A percentile compares a stretch with the other conserved stretches of the same genome.
Evolutionary conservation across 495 filamentous ascomycete genomes (phyloP).

Genomic region (Penicillium goetzii): DNA sequence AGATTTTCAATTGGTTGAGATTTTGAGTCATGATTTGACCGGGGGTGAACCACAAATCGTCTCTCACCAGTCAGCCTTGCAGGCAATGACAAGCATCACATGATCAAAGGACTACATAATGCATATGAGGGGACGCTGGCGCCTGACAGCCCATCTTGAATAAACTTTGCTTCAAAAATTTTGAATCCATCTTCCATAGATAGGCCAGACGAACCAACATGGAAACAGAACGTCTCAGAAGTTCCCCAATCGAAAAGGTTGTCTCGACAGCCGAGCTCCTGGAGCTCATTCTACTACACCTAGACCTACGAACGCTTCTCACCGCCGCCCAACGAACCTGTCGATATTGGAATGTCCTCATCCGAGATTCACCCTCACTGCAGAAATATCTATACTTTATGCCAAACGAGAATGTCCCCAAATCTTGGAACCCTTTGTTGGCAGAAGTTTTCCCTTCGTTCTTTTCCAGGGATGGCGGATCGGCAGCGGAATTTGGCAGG

Average conservation of each 20-base stretch:
- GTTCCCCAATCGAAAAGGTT: neutral
- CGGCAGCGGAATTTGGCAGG: neutral
- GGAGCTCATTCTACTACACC: constrained; percentile 24
- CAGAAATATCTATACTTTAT: constrained; percentile 25
- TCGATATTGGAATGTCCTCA: constrained; percentile 16
- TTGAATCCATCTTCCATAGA: neutral
- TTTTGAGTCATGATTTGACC: neutral
- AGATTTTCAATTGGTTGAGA: neutral
- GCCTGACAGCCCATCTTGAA: neutral
- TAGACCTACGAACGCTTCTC: constrained; percentile 26
- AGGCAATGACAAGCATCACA: neutral
- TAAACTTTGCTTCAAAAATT: neutral
- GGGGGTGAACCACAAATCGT: neutral
- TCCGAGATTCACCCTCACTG: constrained; percentile 17
- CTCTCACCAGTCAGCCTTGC: neutral
- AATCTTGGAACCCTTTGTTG: constrained; percentile 18
- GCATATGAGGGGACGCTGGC: neutral
- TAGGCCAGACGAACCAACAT: neutral
- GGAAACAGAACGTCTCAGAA: neutral
- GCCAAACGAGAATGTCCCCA: constrained; percentile 11
- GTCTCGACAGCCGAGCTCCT: constrained; percentile 26
- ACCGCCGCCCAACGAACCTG: constrained; percentile 20
- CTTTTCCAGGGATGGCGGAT: neutral
- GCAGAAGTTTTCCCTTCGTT: constrained; percentile 17
- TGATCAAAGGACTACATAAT: neutral